These are phyloP conservation scores for Taiwanofungus camphoratus DNA, from an alignment of 1,284 basidiomycete species.

Conservation along the genomic window DNA sequence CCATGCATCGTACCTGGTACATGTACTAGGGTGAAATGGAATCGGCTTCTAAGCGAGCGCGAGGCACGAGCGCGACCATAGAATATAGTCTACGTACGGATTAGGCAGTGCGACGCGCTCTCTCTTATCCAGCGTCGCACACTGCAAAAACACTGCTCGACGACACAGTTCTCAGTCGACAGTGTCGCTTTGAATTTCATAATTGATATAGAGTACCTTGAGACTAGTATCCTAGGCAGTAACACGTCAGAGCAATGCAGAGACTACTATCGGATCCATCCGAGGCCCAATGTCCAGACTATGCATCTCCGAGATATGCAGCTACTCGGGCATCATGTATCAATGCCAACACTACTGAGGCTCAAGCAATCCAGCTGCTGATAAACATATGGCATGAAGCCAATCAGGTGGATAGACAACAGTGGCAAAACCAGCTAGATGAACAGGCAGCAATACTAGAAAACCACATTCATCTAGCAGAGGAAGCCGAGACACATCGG, in stretches of 20 bases:
- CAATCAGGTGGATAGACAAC: neutral
- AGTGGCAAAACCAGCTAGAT: neutral
- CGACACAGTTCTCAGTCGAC: too few species aligned
- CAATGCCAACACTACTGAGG: neutral
- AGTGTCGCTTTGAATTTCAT: too few species aligned
- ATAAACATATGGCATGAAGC: neutral
- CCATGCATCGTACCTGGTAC: too few species aligned
- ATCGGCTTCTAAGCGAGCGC: too few species aligned
- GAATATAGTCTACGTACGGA: too few species aligned
- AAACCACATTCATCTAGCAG: neutral
- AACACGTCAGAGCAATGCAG: neutral
- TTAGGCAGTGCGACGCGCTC: too few species aligned
- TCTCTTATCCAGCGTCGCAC: too few species aligned
- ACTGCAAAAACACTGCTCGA: too few species aligned
- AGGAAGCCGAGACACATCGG: neutral
- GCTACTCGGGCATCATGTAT: neutral
- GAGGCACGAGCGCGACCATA: too few species aligned
- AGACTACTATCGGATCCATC: neutral
- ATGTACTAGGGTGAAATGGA: too few species aligned
- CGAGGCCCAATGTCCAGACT: neutral
- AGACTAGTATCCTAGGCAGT: too few species aligned
- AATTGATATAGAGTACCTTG: too few species aligned
- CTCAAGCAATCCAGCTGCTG: neutral
- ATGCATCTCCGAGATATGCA: neutral
- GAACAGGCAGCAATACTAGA: neutral